Conservation (phyloP, 1,284 basidiomycete genomes). For the Ceratobasidium papillatum region DNA sequence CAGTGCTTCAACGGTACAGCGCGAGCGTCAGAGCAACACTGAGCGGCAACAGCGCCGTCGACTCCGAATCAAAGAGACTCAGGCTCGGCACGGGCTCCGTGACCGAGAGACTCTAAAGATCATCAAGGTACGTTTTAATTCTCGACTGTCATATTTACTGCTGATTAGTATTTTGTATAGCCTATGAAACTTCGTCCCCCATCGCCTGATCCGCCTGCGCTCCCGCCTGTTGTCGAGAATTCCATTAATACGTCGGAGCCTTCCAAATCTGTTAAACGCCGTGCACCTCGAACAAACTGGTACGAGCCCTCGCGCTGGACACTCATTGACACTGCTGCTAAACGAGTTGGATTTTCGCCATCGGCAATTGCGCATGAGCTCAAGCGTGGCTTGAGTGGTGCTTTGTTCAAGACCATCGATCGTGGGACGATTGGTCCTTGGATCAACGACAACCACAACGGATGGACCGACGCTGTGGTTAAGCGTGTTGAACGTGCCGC, state of each 20-base stretch:
- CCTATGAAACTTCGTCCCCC: too few relatives aligned
- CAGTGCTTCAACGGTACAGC: not conserved
- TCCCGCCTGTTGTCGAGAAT: too few relatives aligned
- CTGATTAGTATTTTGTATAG: too few relatives aligned
- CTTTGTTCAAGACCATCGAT: conserved; percentile 5
- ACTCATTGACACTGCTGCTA: not conserved
- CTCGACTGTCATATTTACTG: not conserved
- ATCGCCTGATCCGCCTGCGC: too few relatives aligned
- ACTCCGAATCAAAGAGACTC: not conserved
- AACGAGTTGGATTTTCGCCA: not conserved
- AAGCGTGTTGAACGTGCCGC: not conserved
- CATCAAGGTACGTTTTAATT: too few relatives aligned
- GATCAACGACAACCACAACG: not conserved
- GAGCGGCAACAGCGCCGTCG: not conserved
- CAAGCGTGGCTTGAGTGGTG: not conserved
- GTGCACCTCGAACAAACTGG: conserved; percentile 5
- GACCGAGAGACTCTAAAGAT: not conserved
- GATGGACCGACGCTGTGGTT: not conserved
- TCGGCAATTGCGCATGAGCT: not conserved
- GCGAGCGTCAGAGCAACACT: not conserved
- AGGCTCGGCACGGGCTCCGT: not conserved
- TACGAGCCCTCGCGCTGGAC: not conserved
- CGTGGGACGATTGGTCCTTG: conserved; percentile 1
- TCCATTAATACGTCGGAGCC: too few relatives aligned
- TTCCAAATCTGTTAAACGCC: not conserved